phyloP scores from a whole-genome alignment of 257 asterid species.

The Solanum sparsipilum region DNA sequence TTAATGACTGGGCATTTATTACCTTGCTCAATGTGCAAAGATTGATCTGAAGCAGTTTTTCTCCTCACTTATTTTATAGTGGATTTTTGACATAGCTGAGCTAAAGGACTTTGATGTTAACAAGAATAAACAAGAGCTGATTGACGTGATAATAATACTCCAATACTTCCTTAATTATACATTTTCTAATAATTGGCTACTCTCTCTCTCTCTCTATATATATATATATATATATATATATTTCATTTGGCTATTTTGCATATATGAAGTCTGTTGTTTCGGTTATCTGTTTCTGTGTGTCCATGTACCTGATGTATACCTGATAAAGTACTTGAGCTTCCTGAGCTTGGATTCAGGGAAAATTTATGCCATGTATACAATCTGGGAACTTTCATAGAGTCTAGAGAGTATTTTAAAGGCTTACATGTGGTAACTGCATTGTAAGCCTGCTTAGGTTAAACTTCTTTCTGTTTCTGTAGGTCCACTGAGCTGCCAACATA shows the following conservation, averaged over 20 bases:
- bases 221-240: too few relatives aligned
- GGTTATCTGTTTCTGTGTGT: not conserved
- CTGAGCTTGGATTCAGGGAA: not conserved
- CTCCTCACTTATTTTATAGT: not conserved
- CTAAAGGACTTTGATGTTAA: not conserved
- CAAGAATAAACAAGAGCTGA: not conserved
- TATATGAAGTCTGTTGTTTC: not conserved
- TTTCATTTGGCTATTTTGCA: not conserved
- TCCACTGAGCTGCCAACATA: not conserved
- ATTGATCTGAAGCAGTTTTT: not conserved
- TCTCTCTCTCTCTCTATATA: too few relatives aligned
- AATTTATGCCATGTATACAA: not conserved
- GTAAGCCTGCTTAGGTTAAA: not conserved
- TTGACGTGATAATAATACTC: not conserved
- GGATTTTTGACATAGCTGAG: not conserved
- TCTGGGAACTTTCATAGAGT: not conserved
- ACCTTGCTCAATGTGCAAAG: not conserved
- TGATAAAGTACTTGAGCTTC: not conserved
- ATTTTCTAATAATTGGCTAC: not conserved
- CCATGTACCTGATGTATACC: not conserved
- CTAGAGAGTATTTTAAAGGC: not conserved
- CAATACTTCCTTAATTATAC: not conserved
- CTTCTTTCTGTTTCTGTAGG: not conserved
- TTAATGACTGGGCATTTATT: slow-evolving; percentile 9
- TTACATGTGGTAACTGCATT: not conserved